Evolutionary conservation across 768 basidiomycete genomes (phyloP).

Genomic region (Boletales sp.): DNA sequence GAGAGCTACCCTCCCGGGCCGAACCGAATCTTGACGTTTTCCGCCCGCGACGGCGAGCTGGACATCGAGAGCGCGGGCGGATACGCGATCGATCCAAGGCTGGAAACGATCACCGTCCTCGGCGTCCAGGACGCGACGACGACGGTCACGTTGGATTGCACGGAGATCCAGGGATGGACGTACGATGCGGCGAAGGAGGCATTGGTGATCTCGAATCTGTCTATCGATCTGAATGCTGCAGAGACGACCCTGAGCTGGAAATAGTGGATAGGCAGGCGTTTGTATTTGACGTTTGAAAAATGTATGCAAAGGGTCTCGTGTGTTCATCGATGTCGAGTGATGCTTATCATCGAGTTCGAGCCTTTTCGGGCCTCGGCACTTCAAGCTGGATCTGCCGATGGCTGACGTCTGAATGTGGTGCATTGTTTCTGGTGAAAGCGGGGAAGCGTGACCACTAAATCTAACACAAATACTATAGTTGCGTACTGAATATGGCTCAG

Average conservation of each 20-base stretch:
- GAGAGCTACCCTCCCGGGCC: slow-evolving; percentile 10
- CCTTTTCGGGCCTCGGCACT: too few relatives aligned
- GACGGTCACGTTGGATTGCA: slow-evolving; percentile 30
- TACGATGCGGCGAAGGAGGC: slow-evolving; percentile 39
- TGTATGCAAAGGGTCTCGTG: too few relatives aligned
- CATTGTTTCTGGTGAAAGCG: too few relatives aligned
- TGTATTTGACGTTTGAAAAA: too few relatives aligned
- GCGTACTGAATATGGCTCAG: too few relatives aligned
- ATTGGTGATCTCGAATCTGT: slow-evolving; percentile 37
- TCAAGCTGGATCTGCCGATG: too few relatives aligned
- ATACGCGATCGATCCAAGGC: slow-evolving; percentile 37
- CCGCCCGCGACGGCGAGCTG: slow-evolving; percentile 20
- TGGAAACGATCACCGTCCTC: slow-evolving; percentile 55
- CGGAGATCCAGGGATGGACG: slow-evolving; percentile 31
- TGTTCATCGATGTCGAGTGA: too few relatives aligned
- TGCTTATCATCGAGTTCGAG: too few relatives aligned
- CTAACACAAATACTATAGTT: too few relatives aligned
- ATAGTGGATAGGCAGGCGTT: not conserved
- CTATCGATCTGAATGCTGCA: slow-evolving; percentile 31
- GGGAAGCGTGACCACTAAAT: too few relatives aligned
- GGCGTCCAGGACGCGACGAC: slow-evolving; percentile 50
- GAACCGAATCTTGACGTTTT: not conserved
- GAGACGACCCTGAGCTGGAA: slow-evolving; percentile 10
- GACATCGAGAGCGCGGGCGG: slow-evolving; percentile 32
- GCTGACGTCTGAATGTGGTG: too few relatives aligned